Evolutionary conservation across 2,329 filamentous ascomycete species (phyloP).

Genomic region (Cladosporium sp.): DNA sequence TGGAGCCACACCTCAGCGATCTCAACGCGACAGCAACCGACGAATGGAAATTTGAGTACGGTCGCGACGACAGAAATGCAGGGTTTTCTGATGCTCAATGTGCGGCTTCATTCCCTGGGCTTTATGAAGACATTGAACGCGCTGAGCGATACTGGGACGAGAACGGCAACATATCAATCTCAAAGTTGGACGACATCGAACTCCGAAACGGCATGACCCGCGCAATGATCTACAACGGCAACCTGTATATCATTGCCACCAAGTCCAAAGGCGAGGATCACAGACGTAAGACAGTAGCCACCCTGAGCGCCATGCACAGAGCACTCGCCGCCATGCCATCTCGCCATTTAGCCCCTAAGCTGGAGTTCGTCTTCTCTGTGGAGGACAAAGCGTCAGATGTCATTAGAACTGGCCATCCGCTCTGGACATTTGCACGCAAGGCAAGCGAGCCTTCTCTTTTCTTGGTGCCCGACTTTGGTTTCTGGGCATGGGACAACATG

Average conservation of each 20-base stretch:
- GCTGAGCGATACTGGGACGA: conserved; percentile 16
- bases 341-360: conserved; percentile 47
- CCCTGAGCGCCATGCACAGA: conserved; percentile 52
- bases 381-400: conserved; percentile 25
- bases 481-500: conserved; percentile 52
- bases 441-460: conserved; percentile 38
- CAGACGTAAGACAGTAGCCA: conserved; percentile 36
- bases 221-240: conserved; percentile 29
- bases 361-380: conserved; percentile 51
- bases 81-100: conserved; percentile 20
- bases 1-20: conserved; percentile 13
- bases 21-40: conserved; percentile 14
- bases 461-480: conserved; percentile 54
- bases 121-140: conserved; percentile 26
- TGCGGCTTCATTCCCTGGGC: conserved; percentile 19
- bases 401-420: conserved; percentile 33
- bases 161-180: conserved; percentile 15
- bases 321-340: conserved; percentile 45
- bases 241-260: conserved; percentile 34
- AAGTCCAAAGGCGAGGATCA: conserved; percentile 20
- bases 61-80: conserved; percentile 16
- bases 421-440: conserved; percentile 46
- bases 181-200: conserved; percentile 21
- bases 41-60: conserved; percentile 16
- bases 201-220: conserved; percentile 20